Percentiles rank a stretch among this genome's conserved stretches.
Conservation (phyloP, 208 protist genomes). For the Crithidia expoeki region DNA sequence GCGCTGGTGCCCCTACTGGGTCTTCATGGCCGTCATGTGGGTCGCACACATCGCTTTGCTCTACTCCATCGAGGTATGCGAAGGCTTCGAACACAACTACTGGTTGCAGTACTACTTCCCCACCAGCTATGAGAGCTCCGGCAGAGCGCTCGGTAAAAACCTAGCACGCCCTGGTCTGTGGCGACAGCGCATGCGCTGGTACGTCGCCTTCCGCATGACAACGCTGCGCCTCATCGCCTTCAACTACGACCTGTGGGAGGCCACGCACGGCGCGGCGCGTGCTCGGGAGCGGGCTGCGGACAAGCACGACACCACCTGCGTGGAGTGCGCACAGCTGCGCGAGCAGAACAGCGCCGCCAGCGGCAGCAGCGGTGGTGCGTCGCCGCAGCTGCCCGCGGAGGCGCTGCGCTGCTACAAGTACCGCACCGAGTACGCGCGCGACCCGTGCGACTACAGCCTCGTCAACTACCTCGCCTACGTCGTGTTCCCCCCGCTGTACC, state of each 20-base stretch:
- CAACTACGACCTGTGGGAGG: slow-evolving; percentile 60
- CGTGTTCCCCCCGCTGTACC: slow-evolving; percentile 85
- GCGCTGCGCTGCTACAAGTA: slow-evolving; percentile 50
- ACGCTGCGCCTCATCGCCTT: slow-evolving; percentile 72
- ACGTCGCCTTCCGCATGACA: slow-evolving; percentile 59
- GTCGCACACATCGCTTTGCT: slow-evolving; percentile 45
- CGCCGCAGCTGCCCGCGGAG: slow-evolving; percentile 16
- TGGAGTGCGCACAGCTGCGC: slow-evolving; percentile 51
- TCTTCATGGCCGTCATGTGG: slow-evolving; percentile 62
- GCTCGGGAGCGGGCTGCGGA: not conserved
- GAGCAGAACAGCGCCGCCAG: slow-evolving; percentile 20
- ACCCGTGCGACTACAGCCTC: slow-evolving; percentile 58
- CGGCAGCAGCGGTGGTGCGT: not conserved
- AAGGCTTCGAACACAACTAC: slow-evolving; percentile 35
- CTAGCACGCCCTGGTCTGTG: slow-evolving; percentile 27
- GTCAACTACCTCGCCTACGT: slow-evolving; percentile 76
- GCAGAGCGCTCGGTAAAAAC: not conserved
- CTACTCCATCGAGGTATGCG: slow-evolving; percentile 39
- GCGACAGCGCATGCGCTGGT: slow-evolving; percentile 49
- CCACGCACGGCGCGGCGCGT: slow-evolving; percentile 16
- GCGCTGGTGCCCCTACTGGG: slow-evolving; percentile 34
- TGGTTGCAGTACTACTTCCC: slow-evolving; percentile 40
- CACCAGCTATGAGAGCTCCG: slow-evolving; percentile 40
- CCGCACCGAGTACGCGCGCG: slow-evolving; percentile 46
- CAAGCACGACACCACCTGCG: slow-evolving; percentile 43